Base-by-base conservation (phyloP, 2,329 filamentous ascomycete species). In the Colletotrichum destructivum region DNA sequence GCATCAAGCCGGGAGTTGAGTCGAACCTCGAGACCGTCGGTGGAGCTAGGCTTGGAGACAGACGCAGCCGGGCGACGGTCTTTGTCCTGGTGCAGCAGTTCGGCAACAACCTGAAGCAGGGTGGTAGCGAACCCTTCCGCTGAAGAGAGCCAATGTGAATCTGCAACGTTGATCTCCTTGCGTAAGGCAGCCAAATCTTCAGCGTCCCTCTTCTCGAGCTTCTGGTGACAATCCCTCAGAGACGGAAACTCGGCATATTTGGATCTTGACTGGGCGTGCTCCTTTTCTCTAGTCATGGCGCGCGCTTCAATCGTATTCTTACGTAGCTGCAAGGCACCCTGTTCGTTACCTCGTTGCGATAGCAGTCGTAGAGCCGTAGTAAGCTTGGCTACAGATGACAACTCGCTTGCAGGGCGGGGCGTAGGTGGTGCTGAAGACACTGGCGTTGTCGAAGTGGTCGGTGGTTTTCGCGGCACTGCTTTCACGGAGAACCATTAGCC, bases 191-290 rank as follows among this genome's bases (percentile, higher is more conserved):
- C 13, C 12, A 71, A 40, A 13, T 71, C 65, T 2, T 59, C 69
- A 11, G 26, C 4, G 16, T 71, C 69, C 26, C 46, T 71, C 54
- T 60, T 69, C 54, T 69, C 59, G 15, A 46, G 15, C 65, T 60
- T 69, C 7, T 26, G 59, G 31, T 69, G 65, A 15, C 35, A 26
- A 7, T 69, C 65, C 21, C 23, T 71, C 40, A 71, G 23, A 16
- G 69, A 69, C 6, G 69, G 69, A 21, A 69, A 71, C n/a, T 71
- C 69, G 13, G 26, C 38, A 49, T 69, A 71, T 38, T 56, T 71
- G 35, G 38, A 21, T 9, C 60, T 52, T 11, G 44, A 63, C 16
- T 46, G 40, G 16, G 44, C 55, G 40, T 56, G 52, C 2, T 55
- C 35, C 13, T 42, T 54, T 26, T 69, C 69, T 40, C 69, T 69